Conservation (phyloP, 495 filamentous ascomycete genomes). For the Penicillium alfredii region DNA sequence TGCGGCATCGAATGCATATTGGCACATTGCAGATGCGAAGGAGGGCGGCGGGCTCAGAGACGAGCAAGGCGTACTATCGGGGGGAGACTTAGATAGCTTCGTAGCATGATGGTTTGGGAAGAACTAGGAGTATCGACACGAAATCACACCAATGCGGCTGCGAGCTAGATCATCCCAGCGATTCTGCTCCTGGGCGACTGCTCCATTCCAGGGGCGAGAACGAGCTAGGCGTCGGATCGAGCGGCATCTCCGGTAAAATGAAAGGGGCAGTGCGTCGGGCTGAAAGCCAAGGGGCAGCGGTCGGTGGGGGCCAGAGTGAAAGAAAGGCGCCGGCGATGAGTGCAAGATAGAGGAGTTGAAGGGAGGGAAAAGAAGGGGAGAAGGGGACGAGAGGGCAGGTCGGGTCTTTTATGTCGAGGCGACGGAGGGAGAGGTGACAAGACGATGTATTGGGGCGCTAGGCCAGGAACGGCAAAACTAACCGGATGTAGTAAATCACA, state of each 20-base stretch:
- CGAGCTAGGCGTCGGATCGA: slow-evolving; percentile 5
- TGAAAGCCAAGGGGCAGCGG: slow-evolving; percentile 3
- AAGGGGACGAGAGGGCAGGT: neutral
- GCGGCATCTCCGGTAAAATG: slow-evolving; percentile 8
- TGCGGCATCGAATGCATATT: slow-evolving; percentile 3
- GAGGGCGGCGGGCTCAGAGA: slow-evolving; percentile 7
- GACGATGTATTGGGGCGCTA: neutral
- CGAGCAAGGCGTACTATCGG: slow-evolving; percentile 5
- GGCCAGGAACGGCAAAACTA: neutral
- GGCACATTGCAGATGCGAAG: slow-evolving; percentile 3
- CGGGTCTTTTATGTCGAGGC: neutral
- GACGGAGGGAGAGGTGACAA: neutral
- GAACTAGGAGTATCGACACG: slow-evolving; percentile 10
- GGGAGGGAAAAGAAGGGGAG: neutral
- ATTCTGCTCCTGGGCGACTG: neutral
- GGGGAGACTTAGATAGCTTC: slow-evolving; percentile 8
- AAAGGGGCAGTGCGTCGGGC: slow-evolving; percentile 7
- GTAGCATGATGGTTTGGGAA: slow-evolving; percentile 8
- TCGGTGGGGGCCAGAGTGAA: too few relatives aligned
- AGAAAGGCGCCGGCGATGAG: slow-evolving; percentile 5
- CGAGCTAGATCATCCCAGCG: slow-evolving; percentile 11
- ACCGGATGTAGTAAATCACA: neutral
- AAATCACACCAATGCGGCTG: slow-evolving; percentile 9
- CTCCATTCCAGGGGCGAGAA: too few relatives aligned
- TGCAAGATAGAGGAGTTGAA: slow-evolving; percentile 2